phyloP scores from a whole-genome alignment of 345 rosid genomes.

The Dovyalis caffra region DNA sequence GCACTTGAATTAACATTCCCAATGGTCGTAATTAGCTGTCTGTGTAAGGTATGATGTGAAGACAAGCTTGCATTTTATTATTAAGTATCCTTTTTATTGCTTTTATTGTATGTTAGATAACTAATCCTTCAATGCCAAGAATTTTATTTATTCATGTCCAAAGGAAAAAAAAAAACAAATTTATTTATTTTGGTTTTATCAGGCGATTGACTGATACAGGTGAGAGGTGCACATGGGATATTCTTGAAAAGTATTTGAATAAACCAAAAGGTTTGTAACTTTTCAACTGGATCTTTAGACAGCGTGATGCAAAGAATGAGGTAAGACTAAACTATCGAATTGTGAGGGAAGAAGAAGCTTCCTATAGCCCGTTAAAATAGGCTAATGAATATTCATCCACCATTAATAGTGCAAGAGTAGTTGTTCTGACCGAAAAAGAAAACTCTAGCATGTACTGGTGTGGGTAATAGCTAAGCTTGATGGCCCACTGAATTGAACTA shows the following conservation, averaged over 20 bases:
- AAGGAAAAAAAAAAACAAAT: too few species aligned
- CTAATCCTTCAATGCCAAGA: background rate
- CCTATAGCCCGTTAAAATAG: background rate
- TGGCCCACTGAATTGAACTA: background rate
- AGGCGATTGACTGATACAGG: conserved; percentile 14
- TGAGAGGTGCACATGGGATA: conserved; percentile 15
- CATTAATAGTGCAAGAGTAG: background rate
- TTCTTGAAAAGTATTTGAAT: background rate
- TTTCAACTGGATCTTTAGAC: background rate
- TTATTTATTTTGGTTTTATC: background rate
- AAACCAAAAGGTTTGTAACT: conserved; percentile 3
- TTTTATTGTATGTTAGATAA: background rate
- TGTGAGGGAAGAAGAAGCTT: background rate
- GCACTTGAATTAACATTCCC: background rate
- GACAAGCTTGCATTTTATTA: background rate
- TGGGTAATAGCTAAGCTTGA: background rate
- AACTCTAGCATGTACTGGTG: background rate
- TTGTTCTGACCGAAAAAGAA: background rate
- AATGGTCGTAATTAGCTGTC: conserved; percentile 8
- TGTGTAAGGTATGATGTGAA: background rate
- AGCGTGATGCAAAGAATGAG: background rate
- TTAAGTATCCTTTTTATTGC: background rate
- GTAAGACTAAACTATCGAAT: background rate
- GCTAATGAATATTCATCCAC: background rate
- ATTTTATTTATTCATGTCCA: background rate